phyloP scores from a whole-genome alignment of 2,329 filamentous ascomycete species.

The Microsporum ferrugineum region DNA sequence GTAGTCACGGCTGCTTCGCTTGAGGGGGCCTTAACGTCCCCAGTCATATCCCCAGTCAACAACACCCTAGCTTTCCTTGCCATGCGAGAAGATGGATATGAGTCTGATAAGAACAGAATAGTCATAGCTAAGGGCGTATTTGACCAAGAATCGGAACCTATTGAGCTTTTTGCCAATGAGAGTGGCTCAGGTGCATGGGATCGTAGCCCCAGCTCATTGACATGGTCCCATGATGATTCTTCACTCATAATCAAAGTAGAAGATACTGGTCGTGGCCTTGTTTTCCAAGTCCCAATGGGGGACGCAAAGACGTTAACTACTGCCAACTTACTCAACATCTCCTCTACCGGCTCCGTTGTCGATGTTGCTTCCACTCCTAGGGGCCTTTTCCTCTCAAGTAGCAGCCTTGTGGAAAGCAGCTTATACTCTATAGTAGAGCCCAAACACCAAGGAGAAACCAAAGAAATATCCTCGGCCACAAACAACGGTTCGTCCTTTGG shows the following conservation, averaged over 20 bases:
- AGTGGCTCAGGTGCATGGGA: constrained; percentile 34
- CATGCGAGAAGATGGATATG: constrained; percentile 37
- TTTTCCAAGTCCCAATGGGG: constrained; percentile 31
- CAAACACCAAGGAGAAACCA: constrained; percentile 19
- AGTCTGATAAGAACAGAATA: constrained; percentile 38
- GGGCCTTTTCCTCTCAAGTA: constrained; percentile 34
- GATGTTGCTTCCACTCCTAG: constrained; percentile 27
- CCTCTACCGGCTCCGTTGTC: constrained; percentile 31
- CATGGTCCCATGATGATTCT: constrained; percentile 33
- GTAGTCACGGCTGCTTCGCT: constrained; percentile 18
- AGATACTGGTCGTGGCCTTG: constrained; percentile 31
- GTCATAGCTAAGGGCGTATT: constrained; percentile 30
- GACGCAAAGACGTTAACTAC: constrained; percentile 17
- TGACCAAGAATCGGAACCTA: constrained; percentile 16
- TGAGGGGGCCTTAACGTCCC: constrained; percentile 35
- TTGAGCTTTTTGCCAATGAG: constrained; percentile 29
- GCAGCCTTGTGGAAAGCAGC: constrained; percentile 36
- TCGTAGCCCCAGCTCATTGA: constrained; percentile 31
- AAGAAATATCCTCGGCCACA: constrained; percentile 30
- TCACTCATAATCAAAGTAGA: constrained; percentile 33
- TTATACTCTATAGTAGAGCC: constrained; percentile 33
- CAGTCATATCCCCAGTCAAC: constrained; percentile 36
- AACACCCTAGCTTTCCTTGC: constrained; percentile 34
- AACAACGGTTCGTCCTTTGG: constrained; percentile 31
- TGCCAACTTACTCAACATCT: constrained; percentile 28